These are phyloP conservation scores for Arthrinium phaeospermum DNA, from an alignment of 2,329 filamentous ascomycete genomes.

Conservation along the genomic window DNA sequence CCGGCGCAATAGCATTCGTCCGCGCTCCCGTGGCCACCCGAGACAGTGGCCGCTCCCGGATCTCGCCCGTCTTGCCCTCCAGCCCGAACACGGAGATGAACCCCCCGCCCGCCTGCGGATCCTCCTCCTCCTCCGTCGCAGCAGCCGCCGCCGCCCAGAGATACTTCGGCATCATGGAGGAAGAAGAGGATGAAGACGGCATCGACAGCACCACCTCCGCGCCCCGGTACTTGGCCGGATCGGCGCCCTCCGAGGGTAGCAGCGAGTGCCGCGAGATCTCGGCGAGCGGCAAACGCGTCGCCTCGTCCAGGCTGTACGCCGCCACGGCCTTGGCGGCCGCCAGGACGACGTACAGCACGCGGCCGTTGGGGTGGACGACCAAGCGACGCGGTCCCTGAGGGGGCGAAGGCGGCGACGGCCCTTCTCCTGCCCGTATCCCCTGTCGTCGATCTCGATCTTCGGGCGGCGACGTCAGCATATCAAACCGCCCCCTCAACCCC, in stretches of 20 bases:
- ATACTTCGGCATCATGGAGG: constrained; percentile 20
- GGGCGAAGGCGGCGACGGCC: too few relatives aligned
- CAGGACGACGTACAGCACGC: constrained; percentile 29
- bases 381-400: constrained; percentile 22
- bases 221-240: constrained; percentile 26
- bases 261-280: constrained; percentile 25
- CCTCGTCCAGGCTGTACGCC: constrained; percentile 23
- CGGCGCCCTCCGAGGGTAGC: constrained; percentile 24
- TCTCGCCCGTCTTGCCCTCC: constrained; percentile 18
- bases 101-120: constrained; percentile 14
- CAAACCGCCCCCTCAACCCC: background rate
- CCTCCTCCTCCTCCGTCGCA: too few relatives aligned
- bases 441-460: too few relatives aligned
- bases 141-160: constrained; percentile 28
- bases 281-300: constrained; percentile 14
- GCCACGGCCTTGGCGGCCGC: constrained; percentile 27
- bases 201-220: constrained; percentile 31
- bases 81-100: constrained; percentile 30
- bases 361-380: constrained; percentile 24
- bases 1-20: constrained; percentile 29
- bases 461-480: background rate
- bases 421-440: too few relatives aligned
- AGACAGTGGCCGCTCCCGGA: constrained; percentile 28
- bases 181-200: background rate
- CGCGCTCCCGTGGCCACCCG: constrained; percentile 27